Evolutionary conservation across 1,284 basidiomycete genomes (phyloP).

Genomic region (Volvariella surrecta): DNA sequence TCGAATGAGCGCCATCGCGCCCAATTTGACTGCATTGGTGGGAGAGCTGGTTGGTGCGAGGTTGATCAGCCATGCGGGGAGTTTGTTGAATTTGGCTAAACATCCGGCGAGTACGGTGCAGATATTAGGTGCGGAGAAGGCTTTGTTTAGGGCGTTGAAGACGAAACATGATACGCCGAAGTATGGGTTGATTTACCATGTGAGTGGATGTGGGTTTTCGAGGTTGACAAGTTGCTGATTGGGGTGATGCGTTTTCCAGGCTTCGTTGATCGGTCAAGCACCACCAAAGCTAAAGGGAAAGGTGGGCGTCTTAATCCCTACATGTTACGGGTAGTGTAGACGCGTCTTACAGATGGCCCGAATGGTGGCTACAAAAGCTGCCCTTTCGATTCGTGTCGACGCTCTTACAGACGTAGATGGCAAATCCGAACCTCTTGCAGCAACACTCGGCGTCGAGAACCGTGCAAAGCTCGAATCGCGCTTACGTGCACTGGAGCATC

Average conservation of each 20-base stretch:
- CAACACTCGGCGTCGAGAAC: conserved; percentile 87
- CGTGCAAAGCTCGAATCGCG: conserved; percentile 94
- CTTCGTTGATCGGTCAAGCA: conserved; percentile 93
- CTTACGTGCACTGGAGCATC: conserved; percentile 82
- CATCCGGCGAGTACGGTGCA: conserved; percentile 98
- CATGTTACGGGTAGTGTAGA: conserved; percentile 3
- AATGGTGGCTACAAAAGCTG: conserved; percentile 98
- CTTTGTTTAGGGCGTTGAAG: conserved; percentile 95
- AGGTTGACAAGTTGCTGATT: conserved; percentile 1
- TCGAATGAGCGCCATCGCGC: conserved; percentile 96
- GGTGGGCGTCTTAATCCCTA: conserved; percentile 28
- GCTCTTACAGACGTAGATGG: conserved; percentile 90
- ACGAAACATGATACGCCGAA: conserved; percentile 99
- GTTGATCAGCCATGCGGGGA: conserved; percentile 95
- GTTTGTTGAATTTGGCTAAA: conserved; percentile 90
- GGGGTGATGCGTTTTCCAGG: conserved; percentile 36
- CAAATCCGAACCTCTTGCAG: conserved; percentile 76
- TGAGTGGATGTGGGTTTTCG: conserved; percentile 31
- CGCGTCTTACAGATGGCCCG: conserved; percentile 76
- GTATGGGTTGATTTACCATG: conserved; percentile 96
- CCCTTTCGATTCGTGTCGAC: conserved; percentile 94
- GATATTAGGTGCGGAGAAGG: conserved; percentile 98
- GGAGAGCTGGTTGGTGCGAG: conserved; percentile 96
- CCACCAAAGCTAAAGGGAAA: conserved; percentile 99
- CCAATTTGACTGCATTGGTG: conserved; percentile 92